phyloP scores from a whole-genome alignment of 2,329 filamentous ascomycete genomes.

The Colletotrichum incanum region DNA sequence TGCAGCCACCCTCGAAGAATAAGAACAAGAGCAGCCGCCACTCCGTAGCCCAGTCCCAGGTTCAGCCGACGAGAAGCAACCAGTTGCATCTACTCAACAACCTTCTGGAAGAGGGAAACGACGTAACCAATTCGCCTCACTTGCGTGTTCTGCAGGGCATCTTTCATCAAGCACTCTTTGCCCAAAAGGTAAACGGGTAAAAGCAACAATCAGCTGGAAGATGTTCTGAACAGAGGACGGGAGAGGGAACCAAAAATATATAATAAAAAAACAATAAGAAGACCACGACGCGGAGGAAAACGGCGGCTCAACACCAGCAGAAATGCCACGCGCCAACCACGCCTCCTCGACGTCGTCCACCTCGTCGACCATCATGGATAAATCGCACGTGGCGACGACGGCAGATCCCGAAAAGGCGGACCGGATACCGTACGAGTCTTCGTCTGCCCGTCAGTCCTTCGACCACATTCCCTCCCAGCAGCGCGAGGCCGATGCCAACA shows the following conservation, averaged over 20 bases:
- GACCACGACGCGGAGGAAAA: not conserved
- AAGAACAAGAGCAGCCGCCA: not conserved
- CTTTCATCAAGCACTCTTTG: not conserved
- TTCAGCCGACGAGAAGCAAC: not conserved
- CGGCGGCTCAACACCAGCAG: not conserved
- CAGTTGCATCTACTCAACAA: not conserved
- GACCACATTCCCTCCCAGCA: constrained; percentile 52
- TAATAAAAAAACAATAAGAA: not conserved
- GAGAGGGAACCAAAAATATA: not conserved
- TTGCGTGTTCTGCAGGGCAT: not conserved
- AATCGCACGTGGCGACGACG: constrained; percentile 19
- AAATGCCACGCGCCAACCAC: constrained; percentile 31
- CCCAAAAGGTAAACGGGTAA: not conserved
- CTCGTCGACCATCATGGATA: constrained; percentile 41
- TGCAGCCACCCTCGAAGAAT: not conserved
- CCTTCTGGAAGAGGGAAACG: not conserved
- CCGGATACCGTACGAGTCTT: constrained; percentile 41
- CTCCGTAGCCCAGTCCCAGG: not conserved
- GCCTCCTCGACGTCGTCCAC: constrained; percentile 40
- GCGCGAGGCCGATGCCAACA: constrained; percentile 54
- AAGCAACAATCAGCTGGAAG: not conserved
- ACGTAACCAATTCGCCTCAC: not conserved
- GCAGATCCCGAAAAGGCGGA: constrained; percentile 39
- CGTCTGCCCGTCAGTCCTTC: constrained; percentile 44
- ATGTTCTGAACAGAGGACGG: not conserved